A percentile compares a stretch with the other conserved stretches of the same genome.
Evolutionary conservation across 148 eudicot species (phyloP).

Genomic region (Spergularia bocconei): DNA sequence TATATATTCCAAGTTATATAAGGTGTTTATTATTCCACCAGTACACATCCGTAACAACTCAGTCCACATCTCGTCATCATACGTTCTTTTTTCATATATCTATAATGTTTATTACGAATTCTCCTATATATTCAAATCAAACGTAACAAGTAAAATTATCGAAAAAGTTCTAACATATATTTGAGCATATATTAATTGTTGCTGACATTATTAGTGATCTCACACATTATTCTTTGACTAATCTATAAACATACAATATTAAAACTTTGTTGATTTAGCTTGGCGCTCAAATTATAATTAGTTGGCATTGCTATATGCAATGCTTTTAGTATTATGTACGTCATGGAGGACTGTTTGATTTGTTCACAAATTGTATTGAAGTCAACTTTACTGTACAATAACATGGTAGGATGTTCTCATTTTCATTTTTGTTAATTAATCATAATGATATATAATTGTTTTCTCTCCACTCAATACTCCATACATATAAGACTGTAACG

Average conservation of each 20-base stretch:
- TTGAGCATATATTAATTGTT: not conserved
- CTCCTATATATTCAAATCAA: no score
- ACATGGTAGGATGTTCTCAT: slow-evolving; percentile 17
- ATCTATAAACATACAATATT: not conserved
- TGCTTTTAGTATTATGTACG: not conserved
- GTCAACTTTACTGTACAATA: slow-evolving; percentile 8
- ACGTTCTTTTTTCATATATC: no score
- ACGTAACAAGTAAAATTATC: no score
- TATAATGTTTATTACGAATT: no score
- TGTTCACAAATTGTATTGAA: not conserved
- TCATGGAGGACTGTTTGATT: not conserved
- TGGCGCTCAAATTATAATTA: not conserved
- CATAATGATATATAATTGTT: not conserved
- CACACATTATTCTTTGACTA: slow-evolving; percentile 16
- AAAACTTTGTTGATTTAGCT: not conserved
- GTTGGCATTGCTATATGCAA: no score
- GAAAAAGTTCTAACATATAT: no score
- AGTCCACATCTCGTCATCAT: slow-evolving; percentile 11
- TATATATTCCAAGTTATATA: slow-evolving; percentile 1
- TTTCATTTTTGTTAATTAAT: not conserved
- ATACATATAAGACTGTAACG: no score
- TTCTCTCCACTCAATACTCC: not conserved
- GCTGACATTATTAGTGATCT: slow-evolving; percentile 17
- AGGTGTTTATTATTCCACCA: not conserved
- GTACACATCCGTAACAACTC: not conserved